Conservation (phyloP, 2,329 filamentous ascomycete species). For the Aspergillus sp. region DNA sequence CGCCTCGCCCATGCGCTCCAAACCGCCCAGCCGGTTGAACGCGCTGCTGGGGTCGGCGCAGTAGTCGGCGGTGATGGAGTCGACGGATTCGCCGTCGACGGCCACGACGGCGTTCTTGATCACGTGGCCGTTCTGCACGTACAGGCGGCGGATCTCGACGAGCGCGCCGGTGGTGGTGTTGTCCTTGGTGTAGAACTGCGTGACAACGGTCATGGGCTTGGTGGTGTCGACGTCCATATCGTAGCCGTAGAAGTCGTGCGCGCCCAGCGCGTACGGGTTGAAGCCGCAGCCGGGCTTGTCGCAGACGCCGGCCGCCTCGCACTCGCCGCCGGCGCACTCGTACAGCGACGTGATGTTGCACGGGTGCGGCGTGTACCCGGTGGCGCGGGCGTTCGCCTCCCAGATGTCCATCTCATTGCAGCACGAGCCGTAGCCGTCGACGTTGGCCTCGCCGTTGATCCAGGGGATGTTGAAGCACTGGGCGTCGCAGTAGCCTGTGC, state of each 20-base stretch:
- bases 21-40: conserved; percentile 53
- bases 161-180: conserved; percentile 51
- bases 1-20: conserved; percentile 54
- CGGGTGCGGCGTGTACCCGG: conserved; percentile 62
- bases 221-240: conserved; percentile 57
- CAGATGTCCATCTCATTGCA: conserved; percentile 68
- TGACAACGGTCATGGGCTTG: conserved; percentile 62
- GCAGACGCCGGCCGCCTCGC: conserved; percentile 49
- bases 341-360: conserved; percentile 55
- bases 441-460: conserved; percentile 55
- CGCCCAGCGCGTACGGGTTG: conserved; percentile 64
- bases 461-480: conserved; percentile 52
- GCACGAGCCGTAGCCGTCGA: conserved; percentile 55
- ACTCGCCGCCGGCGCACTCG: conserved; percentile 39
- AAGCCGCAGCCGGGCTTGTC: conserved; percentile 68
- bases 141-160: conserved; percentile 59
- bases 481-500: conserved; percentile 62
- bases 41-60: conserved; percentile 50
- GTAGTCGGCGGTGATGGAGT: conserved; percentile 55
- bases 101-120: conserved; percentile 48
- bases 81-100: conserved; percentile 37
- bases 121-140: conserved; percentile 59
- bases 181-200: conserved; percentile 58
- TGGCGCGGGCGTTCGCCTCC: conserved; percentile 64
- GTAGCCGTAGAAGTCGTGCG: conserved; percentile 60